Evolutionary conservation across 768 basidiomycete genomes (phyloP).

Genomic region (Boletus huronensis): DNA sequence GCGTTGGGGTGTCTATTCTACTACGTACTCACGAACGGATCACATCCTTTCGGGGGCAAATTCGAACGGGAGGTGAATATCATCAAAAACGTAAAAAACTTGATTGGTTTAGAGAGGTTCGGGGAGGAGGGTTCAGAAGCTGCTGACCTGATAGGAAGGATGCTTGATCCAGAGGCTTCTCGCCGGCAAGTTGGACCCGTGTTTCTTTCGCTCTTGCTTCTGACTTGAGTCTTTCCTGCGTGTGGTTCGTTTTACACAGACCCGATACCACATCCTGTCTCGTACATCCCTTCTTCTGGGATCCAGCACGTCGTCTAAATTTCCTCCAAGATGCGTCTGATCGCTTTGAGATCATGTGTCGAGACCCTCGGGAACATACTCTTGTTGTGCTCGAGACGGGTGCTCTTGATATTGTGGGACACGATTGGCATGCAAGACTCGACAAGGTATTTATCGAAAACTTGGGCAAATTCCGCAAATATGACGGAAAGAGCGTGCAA

Average conservation of each 20-base stretch:
- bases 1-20: slow-evolving; percentile 95
- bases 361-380: slow-evolving; percentile 79
- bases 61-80: slow-evolving; percentile 96
- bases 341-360: slow-evolving; percentile 96
- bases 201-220: not conserved
- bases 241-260: slow-evolving; percentile 37
- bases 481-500: slow-evolving; percentile 86
- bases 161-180: slow-evolving; percentile 76
- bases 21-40: slow-evolving; percentile 84
- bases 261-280: slow-evolving; percentile 88
- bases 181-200: slow-evolving; percentile 55
- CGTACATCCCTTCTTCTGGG: slow-evolving; percentile 97
- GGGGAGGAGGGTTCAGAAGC: slow-evolving; percentile 96
- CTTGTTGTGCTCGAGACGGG: slow-evolving; percentile 72
- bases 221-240: not conserved
- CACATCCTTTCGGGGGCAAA: slow-evolving; percentile 91
- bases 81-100: slow-evolving; percentile 68
- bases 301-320: slow-evolving; percentile 73
- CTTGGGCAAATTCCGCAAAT: slow-evolving; percentile 95
- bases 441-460: slow-evolving; percentile 93
- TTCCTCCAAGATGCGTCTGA: slow-evolving; percentile 99
- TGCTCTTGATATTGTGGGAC: slow-evolving; percentile 71
- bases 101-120: slow-evolving; percentile 71
- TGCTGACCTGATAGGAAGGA: slow-evolving; percentile 67
- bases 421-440: slow-evolving; percentile 84